These are phyloP conservation scores for Coemansia biformis DNA, from an alignment of 192 early-diverging fungal genomes.

Conservation along the genomic window DNA sequence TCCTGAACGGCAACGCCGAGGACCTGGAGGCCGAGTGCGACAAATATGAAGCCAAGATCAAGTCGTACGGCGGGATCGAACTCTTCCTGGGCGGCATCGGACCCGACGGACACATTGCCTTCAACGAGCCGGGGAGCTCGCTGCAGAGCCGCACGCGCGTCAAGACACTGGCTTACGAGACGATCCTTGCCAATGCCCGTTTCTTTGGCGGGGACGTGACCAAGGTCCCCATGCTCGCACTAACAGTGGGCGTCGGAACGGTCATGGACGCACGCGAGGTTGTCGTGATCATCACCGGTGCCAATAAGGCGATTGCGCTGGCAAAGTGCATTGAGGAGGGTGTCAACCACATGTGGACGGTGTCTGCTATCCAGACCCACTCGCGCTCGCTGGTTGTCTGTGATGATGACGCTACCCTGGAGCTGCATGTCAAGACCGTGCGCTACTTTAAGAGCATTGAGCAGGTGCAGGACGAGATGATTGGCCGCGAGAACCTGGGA, in stretches of 20 bases:
- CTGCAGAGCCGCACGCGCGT: conserved; percentile 75
- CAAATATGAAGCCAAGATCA: conserved; percentile 75
- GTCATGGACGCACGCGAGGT: conserved; percentile 87
- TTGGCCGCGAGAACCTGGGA: conserved; percentile 67
- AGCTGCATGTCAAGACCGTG: conserved; percentile 86
- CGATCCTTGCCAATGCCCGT: conserved; percentile 79
- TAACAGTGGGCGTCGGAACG: conserved; percentile 84
- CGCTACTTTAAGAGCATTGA: conserved; percentile 86
- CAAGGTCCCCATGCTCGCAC: conserved; percentile 80
- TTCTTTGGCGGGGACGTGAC: conserved; percentile 80
- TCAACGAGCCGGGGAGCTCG: conserved; percentile 86
- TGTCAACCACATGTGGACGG: conserved; percentile 88
- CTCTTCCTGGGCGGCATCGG: conserved; percentile 86
- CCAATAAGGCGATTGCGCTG: conserved; percentile 75
- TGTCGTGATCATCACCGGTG: conserved; percentile 78
- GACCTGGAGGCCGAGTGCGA: conserved; percentile 77
- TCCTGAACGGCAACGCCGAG: conserved; percentile 77
- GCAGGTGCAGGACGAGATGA: conserved; percentile 70
- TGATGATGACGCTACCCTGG: conserved; percentile 82
- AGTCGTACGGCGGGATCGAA: conserved; percentile 76
- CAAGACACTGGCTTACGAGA: conserved; percentile 85
- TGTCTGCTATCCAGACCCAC: conserved; percentile 78
- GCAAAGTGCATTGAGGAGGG: conserved; percentile 80
- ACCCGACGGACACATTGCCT: conserved; percentile 88
- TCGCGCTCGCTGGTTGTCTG: conserved; percentile 77